Evolutionary conservation across 352 stramenopile species (phyloP).

Genomic region (Phytopythium delawarense): DNA sequence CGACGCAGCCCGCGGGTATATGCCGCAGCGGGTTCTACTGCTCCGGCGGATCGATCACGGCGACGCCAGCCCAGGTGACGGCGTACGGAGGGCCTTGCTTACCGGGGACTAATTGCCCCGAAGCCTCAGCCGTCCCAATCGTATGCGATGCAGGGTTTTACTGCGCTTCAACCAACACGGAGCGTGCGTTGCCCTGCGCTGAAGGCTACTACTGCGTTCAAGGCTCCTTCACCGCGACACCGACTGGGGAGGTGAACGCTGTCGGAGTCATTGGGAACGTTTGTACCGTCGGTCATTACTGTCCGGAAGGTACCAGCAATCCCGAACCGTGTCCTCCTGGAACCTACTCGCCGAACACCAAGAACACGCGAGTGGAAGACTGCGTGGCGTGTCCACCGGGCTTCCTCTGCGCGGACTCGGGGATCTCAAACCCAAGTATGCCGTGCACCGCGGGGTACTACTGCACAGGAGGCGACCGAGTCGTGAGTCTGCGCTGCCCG

Average conservation of each 20-base stretch:
- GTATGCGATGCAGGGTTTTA: constrained; percentile 77
- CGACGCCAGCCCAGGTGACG: constrained; percentile 34
- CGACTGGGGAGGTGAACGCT: constrained; percentile 66
- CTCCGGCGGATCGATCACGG: constrained; percentile 46
- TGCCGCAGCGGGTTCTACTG: constrained; percentile 88
- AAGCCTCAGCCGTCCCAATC: constrained; percentile 78
- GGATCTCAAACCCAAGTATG: constrained; percentile 36
- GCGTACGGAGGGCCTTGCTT: constrained; percentile 69
- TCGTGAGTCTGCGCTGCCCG: constrained; percentile 50
- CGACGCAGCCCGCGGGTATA: constrained; percentile 35
- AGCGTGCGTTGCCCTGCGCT: constrained; percentile 62
- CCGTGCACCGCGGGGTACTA: constrained; percentile 54
- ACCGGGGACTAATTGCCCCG: constrained; percentile 82
- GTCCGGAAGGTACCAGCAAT: constrained; percentile 69
- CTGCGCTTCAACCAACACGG: constrained; percentile 72
- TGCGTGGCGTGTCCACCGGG: constrained; percentile 68
- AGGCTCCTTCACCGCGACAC: constrained; percentile 70
- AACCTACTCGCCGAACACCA: constrained; percentile 63
- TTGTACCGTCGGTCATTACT: constrained; percentile 74
- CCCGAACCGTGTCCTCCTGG: constrained; percentile 72
- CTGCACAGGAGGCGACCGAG: constrained; percentile 56
- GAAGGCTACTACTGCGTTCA: constrained; percentile 88
- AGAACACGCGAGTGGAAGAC: constrained; percentile 47
- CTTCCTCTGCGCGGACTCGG: constrained; percentile 55
- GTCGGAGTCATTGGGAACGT: constrained; percentile 72